Percentiles rank a stretch among this genome's conserved stretches.
phyloP scores from a whole-genome alignment of 306 rosid species.

The Cicer pinnatifidum region DNA sequence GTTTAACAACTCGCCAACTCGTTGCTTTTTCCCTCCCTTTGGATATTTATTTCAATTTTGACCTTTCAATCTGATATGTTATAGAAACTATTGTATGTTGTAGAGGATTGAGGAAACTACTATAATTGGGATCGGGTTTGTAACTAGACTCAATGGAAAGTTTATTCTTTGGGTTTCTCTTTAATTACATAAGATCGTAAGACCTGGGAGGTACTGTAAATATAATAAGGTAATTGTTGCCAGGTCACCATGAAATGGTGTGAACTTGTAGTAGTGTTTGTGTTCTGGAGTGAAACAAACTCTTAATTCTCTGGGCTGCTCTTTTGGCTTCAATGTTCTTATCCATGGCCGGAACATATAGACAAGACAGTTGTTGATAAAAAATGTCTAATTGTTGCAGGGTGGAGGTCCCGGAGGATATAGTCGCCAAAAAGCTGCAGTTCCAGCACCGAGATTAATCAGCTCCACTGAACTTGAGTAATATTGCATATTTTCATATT shows the following conservation, averaged over 20 bases:
- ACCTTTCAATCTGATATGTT: slow-evolving; percentile 5
- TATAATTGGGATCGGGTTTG: background rate
- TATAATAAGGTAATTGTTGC: slow-evolving; percentile 16
- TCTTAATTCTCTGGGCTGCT: background rate
- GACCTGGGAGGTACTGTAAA: slow-evolving; percentile 17
- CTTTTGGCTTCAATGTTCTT: slow-evolving; percentile 22
- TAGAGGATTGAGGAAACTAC: slow-evolving; percentile 1
- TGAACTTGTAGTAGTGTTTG: slow-evolving; percentile 7
- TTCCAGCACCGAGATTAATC: slow-evolving; percentile 87
- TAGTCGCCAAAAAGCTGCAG: slow-evolving; percentile 58
- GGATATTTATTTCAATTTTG: background rate
- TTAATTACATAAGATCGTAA: slow-evolving; percentile 1
- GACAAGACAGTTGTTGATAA: slow-evolving; percentile 24
- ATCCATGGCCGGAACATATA: background rate
- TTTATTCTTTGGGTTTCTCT: background rate
- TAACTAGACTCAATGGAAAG: background rate
- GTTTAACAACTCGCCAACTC: background rate
- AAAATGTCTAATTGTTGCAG: slow-evolving; percentile 50
- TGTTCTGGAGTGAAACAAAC: slow-evolving; percentile 1
- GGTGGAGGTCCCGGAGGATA: slow-evolving; percentile 65
- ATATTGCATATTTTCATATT: slow-evolving; percentile 37
- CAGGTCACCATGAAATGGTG: background rate
- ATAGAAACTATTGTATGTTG: background rate
- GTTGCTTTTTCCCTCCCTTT: background rate
- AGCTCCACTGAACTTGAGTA: slow-evolving; percentile 95